Conservation (phyloP, 106 monocot species). For the Dendrobium officinale region DNA sequence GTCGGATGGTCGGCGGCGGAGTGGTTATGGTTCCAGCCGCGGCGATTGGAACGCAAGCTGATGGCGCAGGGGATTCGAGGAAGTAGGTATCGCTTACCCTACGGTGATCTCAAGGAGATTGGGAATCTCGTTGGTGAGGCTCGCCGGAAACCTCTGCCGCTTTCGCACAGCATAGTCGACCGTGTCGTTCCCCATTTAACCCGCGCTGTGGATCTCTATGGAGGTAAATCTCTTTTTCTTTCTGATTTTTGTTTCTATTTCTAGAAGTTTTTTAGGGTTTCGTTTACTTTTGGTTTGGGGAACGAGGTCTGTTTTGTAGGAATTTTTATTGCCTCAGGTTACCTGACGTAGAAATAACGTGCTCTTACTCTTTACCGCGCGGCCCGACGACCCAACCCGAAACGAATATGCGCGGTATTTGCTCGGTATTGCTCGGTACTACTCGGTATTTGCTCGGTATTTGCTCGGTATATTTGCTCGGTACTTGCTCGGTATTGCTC, state of each 20-base stretch:
- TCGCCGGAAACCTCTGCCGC: conserved; percentile 28
- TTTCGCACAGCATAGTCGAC: conserved; percentile 32
- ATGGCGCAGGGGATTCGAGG: conserved; percentile 53
- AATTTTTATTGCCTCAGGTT: no score
- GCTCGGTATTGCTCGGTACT: no score
- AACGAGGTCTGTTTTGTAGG: background rate
- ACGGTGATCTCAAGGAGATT: conserved; percentile 29
- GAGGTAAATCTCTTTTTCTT: conserved; percentile 7
- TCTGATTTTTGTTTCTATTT: background rate
- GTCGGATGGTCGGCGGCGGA: conserved; percentile 2
- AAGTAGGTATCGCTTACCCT: conserved; percentile 27
- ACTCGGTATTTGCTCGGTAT: no score
- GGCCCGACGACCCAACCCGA: no score
- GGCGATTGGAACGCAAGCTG: conserved; percentile 36
- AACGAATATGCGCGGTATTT: no score
- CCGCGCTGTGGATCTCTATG: conserved; percentile 15
- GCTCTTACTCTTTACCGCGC: no score
- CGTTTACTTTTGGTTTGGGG: background rate
- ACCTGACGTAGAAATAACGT: no score
- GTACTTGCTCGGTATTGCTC: no score
- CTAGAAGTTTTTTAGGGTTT: background rate
- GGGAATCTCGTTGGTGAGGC: conserved; percentile 16
- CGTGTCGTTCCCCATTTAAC: conserved; percentile 29
- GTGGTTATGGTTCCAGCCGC: conserved; percentile 32
- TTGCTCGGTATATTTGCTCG: no score